Conservation (phyloP, 495 filamentous ascomycete genomes). For the Aspergillus ellipticus region DNA sequence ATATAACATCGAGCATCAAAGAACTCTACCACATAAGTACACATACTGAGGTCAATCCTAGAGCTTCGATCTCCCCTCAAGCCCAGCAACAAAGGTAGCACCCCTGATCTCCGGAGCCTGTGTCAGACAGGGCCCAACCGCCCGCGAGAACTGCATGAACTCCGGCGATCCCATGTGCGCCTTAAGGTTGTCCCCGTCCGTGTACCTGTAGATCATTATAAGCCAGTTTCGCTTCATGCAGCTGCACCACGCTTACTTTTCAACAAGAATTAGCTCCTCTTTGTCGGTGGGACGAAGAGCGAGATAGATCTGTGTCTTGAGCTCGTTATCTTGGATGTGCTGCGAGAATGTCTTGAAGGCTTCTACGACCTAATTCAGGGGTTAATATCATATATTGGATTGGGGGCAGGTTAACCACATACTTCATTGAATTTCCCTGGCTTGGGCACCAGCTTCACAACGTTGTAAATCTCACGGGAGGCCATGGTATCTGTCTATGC, state of each 20-base stretch:
- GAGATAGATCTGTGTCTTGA: conserved; percentile 15
- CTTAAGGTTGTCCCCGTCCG: conserved; percentile 15
- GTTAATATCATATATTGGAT: neutral
- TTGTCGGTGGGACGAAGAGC: conserved; percentile 9
- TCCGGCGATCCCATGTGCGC: conserved; percentile 13
- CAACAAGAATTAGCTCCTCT: conserved; percentile 15
- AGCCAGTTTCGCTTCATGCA: neutral
- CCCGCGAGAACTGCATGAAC: conserved; percentile 15
- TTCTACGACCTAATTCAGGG: conserved; percentile 2
- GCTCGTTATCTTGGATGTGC: conserved; percentile 12
- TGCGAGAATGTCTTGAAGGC: conserved; percentile 14
- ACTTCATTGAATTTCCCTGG: conserved; percentile 13
- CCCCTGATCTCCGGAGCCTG: conserved; percentile 14
- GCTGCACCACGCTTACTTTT: conserved; percentile 10
- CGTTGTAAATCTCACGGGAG: conserved; percentile 11
- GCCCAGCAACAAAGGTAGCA: conserved; percentile 13
- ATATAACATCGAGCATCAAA: no score
- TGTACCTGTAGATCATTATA: conserved; percentile 10
- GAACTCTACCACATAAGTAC: neutral
- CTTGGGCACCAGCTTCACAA: conserved; percentile 17
- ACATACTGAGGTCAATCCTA: neutral
- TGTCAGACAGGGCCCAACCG: conserved; percentile 11
- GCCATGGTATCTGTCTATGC: neutral
- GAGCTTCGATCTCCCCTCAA: conserved; percentile 20
- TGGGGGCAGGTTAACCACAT: neutral